These are phyloP conservation scores for Aphanomyces invadans DNA, from an alignment of 352 stramenopile species.

Conservation along the genomic window DNA sequence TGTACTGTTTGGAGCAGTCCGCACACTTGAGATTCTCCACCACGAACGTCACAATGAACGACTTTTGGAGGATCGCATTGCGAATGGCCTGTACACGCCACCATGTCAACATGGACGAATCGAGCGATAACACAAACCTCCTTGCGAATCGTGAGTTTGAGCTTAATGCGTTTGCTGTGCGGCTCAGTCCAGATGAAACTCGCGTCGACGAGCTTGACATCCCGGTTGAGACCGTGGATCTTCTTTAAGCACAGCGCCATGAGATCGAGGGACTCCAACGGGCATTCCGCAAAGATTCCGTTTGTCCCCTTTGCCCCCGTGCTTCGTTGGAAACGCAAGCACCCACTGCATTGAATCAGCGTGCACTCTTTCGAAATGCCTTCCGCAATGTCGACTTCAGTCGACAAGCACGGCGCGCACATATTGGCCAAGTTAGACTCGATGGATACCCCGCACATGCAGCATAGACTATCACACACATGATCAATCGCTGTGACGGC, in stretches of 20 bases:
- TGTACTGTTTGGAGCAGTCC: constrained; percentile 65
- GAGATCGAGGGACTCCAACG: constrained; percentile 69
- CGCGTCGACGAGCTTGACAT: constrained; percentile 64
- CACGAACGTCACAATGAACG: constrained; percentile 55
- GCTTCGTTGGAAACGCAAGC: constrained; percentile 53
- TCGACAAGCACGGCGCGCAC: constrained; percentile 57
- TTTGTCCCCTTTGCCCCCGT: constrained; percentile 32
- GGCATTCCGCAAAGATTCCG: constrained; percentile 46
- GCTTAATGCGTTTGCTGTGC: constrained; percentile 70
- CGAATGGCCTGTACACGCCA: constrained; percentile 28
- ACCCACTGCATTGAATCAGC: constrained; percentile 56
- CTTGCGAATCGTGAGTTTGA: constrained; percentile 56
- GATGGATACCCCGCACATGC: constrained; percentile 56
- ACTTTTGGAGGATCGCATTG: constrained; percentile 58
- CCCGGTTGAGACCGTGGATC: constrained; percentile 45
- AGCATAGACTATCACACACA: constrained; percentile 33
- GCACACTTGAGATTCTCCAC: constrained; percentile 57
- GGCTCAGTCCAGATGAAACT: constrained; percentile 78
- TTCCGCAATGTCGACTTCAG: constrained; percentile 64
- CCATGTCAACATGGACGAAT: background rate
- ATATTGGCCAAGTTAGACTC: constrained; percentile 75
- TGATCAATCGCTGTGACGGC: background rate
- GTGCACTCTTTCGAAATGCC: constrained; percentile 46
- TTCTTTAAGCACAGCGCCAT: constrained; percentile 74
- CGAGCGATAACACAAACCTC: constrained; percentile 33